phyloP scores from a whole-genome alignment of 116 monocot species.

The Papilionanthe hybrid region DNA sequence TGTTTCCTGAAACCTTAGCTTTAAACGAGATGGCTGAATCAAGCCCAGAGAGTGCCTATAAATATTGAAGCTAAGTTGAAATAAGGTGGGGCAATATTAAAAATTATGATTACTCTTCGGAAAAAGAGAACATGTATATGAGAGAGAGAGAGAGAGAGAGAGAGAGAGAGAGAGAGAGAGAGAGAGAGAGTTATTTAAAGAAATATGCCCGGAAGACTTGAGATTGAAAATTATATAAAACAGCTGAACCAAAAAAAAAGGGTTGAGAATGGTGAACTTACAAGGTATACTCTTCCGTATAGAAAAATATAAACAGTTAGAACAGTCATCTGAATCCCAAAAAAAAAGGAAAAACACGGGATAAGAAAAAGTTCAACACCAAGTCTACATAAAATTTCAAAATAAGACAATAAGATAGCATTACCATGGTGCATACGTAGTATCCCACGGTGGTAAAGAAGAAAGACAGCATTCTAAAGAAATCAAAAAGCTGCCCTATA shows the following conservation, averaged over 20 bases:
- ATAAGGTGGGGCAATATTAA: not conserved
- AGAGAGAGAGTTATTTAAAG: no score
- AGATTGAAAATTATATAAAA: not conserved
- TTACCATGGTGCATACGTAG: constrained; percentile 94
- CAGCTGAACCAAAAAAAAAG: not conserved
- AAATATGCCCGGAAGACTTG: not conserved
- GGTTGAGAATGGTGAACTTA: constrained; percentile 15
- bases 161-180: no score
- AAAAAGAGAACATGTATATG: no score
- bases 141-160: no score
- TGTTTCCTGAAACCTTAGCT: constrained; percentile 54
- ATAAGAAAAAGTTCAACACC: constrained; percentile 2
- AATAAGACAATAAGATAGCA: constrained; percentile 9
- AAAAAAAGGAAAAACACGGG: not conserved
- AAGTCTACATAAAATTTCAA: not conserved
- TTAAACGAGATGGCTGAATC: constrained; percentile 55
- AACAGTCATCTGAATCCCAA: constrained; percentile 77
- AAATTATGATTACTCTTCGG: not conserved
- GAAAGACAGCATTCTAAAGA: constrained; percentile 94
- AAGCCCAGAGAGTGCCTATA: constrained; percentile 83
- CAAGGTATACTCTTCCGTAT: constrained; percentile 92
- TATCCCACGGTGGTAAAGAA: constrained; percentile 88
- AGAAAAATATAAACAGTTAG: constrained; percentile 85
- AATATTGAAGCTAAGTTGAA: not conserved
- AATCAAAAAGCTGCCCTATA: constrained; percentile 92